phyloP scores from a whole-genome alignment of 1,284 basidiomycete species.

The Microbotryum violaceum region DNA sequence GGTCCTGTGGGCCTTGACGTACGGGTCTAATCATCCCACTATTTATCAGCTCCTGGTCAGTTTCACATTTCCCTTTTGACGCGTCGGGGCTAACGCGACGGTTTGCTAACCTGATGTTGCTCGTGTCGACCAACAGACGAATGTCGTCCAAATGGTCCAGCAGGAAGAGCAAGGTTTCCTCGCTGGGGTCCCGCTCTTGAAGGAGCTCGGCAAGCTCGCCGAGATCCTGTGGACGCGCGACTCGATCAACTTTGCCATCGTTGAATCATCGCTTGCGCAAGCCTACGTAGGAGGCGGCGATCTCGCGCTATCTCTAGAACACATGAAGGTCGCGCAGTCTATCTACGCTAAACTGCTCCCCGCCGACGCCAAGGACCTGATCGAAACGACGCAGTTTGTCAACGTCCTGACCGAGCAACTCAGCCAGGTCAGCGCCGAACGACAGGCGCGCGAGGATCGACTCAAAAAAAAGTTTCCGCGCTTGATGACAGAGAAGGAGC shows the following conservation, averaged over 20 bases:
- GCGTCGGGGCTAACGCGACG: not conserved
- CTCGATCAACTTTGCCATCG: slow-evolving; percentile 42
- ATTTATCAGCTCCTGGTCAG: slow-evolving; percentile 46
- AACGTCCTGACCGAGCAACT: slow-evolving; percentile 38
- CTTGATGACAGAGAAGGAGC: slow-evolving; percentile 38
- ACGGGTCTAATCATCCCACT: slow-evolving; percentile 49
- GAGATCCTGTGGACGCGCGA: slow-evolving; percentile 20
- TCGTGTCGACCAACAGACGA: slow-evolving; percentile 10
- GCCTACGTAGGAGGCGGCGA: slow-evolving; percentile 38
- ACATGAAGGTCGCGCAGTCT: slow-evolving; percentile 40
- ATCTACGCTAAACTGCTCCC: slow-evolving; percentile 43
- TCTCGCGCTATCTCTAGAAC: slow-evolving; percentile 41
- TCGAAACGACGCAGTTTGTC: slow-evolving; percentile 30
- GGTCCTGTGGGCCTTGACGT: slow-evolving; percentile 48
- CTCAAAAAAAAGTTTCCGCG: slow-evolving; percentile 42
- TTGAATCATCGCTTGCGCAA: slow-evolving; percentile 42
- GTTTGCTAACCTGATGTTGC: not conserved
- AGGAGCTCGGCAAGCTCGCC: slow-evolving; percentile 17
- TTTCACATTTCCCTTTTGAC: slow-evolving; percentile 14
- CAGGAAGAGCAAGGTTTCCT: slow-evolving; percentile 7
- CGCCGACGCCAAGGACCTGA: slow-evolving; percentile 44
- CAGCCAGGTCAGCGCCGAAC: slow-evolving; percentile 41
- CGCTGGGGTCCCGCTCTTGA: slow-evolving; percentile 10
- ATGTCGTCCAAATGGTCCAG: slow-evolving; percentile 20
- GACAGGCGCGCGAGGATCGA: slow-evolving; percentile 39